Percentiles rank a stretch among this genome's conserved stretches.
These are phyloP conservation scores for Nitzschia putrida DNA, from an alignment of 108 stramenopile species.

Conservation along the genomic window DNA sequence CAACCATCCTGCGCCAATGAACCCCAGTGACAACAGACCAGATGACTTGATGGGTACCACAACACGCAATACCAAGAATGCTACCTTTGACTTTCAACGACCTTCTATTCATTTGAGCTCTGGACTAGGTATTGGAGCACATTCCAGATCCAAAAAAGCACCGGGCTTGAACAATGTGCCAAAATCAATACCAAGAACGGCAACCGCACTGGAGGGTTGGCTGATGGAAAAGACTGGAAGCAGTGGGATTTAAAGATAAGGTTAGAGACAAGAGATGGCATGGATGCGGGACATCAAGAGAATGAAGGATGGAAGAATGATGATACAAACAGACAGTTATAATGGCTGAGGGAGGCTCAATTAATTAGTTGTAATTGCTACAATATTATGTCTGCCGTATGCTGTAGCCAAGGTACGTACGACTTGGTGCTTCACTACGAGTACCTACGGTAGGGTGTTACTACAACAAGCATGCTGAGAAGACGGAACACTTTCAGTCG, in stretches of 20 bases:
- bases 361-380: too few species aligned
- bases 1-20: constrained; percentile 45
- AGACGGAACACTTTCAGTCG: too few species aligned
- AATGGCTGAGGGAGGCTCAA: too few species aligned
- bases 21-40: constrained; percentile 24
- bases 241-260: constrained; percentile 5
- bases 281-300: too few species aligned
- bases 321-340: too few species aligned
- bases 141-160: background rate
- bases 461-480: too few species aligned
- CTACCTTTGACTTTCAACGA: constrained; percentile 42
- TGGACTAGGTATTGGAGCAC: constrained; percentile 11
- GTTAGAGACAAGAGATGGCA: too few species aligned
- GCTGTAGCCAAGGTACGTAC: too few species aligned
- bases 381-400: too few species aligned
- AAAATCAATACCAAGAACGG: constrained; percentile 44
- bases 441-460: too few species aligned
- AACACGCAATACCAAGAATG: constrained; percentile 30
- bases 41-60: constrained; percentile 13
- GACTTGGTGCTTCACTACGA: too few species aligned
- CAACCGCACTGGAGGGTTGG: constrained; percentile 56
- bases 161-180: constrained; percentile 1
- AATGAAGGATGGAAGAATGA: too few species aligned
- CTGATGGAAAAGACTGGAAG: constrained; percentile 35
- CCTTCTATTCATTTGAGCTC: constrained; percentile 33